phyloP scores from a whole-genome alignment of 805 yeast species.

The Scheffersomyces spartinae region DNA sequence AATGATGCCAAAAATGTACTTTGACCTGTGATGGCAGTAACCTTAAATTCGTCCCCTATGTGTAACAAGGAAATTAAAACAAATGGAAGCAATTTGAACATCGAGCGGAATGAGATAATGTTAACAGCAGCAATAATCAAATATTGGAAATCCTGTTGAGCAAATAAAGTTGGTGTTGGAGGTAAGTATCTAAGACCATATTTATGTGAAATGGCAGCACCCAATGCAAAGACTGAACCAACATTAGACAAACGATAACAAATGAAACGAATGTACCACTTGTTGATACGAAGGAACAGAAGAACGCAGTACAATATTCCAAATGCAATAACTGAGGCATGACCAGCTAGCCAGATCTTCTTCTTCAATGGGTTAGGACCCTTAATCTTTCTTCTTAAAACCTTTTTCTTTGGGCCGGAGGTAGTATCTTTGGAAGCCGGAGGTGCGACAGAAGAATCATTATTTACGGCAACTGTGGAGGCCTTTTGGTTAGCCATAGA shows the following conservation, averaged over 20 bases:
- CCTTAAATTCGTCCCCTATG: constrained; percentile 28
- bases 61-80: constrained; percentile 48
- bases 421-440: constrained; percentile 1
- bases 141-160: constrained; percentile 70
- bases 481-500: no score
- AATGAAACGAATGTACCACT: constrained; percentile 32
- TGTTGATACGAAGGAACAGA: constrained; percentile 17
- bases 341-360: constrained; percentile 49
- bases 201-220: constrained; percentile 43
- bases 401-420: constrained; percentile 12
- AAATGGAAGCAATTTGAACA: constrained; percentile 56
- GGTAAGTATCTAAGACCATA: constrained; percentile 51
- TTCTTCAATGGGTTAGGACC: constrained; percentile 30
- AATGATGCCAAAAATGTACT: constrained; percentile 29
- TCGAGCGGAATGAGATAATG: constrained; percentile 53
- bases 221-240: constrained; percentile 44
- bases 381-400: constrained; percentile 20
- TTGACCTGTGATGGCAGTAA: constrained; percentile 27
- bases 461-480: no score
- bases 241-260: constrained; percentile 43
- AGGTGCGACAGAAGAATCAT: no score
- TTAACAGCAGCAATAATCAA: constrained; percentile 43
- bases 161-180: constrained; percentile 47
- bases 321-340: constrained; percentile 30
- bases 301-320: no score